Evolutionary conservation across 1,284 basidiomycete species (phyloP).

Genomic region (Meripilus lineatus): DNA sequence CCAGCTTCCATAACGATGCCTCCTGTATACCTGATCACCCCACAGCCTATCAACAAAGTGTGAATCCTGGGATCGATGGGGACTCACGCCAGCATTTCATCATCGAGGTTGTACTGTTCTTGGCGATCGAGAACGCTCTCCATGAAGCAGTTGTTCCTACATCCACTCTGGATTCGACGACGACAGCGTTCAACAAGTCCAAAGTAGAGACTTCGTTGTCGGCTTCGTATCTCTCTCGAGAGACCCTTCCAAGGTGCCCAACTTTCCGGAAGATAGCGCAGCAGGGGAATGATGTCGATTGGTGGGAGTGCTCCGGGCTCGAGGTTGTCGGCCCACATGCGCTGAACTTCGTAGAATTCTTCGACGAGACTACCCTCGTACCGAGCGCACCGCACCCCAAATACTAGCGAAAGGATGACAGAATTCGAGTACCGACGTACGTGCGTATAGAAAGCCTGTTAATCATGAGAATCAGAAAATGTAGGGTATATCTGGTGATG

Average conservation of each 20-base stretch:
- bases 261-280: constrained; percentile 20
- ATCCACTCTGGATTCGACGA: constrained; percentile 13
- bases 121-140: constrained; percentile 12
- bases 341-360: constrained; percentile 15
- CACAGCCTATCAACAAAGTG: too few species aligned
- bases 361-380: constrained; percentile 16
- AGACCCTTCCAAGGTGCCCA: constrained; percentile 22
- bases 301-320: constrained; percentile 24
- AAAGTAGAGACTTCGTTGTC: constrained; percentile 18
- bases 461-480: too few species aligned
- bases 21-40: constrained; percentile 6
- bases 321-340: not conserved
- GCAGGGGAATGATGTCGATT: constrained; percentile 23
- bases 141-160: constrained; percentile 19
- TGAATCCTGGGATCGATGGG: too few species aligned
- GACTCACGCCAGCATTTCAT: constrained; percentile 6
- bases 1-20: constrained; percentile 18
- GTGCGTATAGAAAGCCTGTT: constrained; percentile 24
- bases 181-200: constrained; percentile 15
- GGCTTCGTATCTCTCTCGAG: constrained; percentile 11
- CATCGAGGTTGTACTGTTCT: constrained; percentile 1
- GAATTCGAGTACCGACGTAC: constrained; percentile 22
- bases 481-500: too few species aligned
- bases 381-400: constrained; percentile 22
- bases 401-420: constrained; percentile 20